phyloP scores from a whole-genome alignment of 2,329 filamentous ascomycete species.

The Claviceps pazoutovae region DNA sequence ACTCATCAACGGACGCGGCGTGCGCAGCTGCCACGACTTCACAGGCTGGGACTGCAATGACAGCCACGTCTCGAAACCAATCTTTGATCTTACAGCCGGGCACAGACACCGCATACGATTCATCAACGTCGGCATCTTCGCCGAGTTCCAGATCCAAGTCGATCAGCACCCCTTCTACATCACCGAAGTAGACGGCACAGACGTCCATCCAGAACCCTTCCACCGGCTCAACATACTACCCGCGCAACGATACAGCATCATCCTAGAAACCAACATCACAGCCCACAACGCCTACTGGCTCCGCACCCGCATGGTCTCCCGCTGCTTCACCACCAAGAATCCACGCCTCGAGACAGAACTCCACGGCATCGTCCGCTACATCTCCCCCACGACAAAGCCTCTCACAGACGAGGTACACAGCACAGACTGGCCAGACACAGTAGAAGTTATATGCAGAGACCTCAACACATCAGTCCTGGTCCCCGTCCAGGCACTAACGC shows the following conservation, averaged over 20 bases:
- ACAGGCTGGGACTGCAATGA: slow-evolving; percentile 30
- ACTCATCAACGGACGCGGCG: slow-evolving; percentile 43
- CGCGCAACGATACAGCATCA: slow-evolving; percentile 56
- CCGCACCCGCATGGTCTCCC: slow-evolving; percentile 34
- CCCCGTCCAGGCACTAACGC: slow-evolving; percentile 20
- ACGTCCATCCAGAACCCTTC: slow-evolving; percentile 44
- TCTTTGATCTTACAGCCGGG: slow-evolving; percentile 34
- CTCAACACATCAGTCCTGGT: slow-evolving; percentile 35
- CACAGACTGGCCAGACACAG: slow-evolving; percentile 34
- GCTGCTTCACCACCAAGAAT: slow-evolving; percentile 24
- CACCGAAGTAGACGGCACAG: slow-evolving; percentile 57
- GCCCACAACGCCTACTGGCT: slow-evolving; percentile 46
- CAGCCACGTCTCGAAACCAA: slow-evolving; percentile 22
- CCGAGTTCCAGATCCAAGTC: slow-evolving; percentile 57
- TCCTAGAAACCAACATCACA: slow-evolving; percentile 46
- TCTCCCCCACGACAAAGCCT: rapidly evolving
- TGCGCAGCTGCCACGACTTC: slow-evolving; percentile 22
- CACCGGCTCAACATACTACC: slow-evolving; percentile 52
- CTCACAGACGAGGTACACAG: slow-evolving; percentile 18
- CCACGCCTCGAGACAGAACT: slow-evolving; percentile 17
- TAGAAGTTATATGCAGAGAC: slow-evolving; percentile 36
- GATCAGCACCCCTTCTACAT: slow-evolving; percentile 52
- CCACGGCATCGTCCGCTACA: slow-evolving; percentile 19
- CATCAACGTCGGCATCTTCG: slow-evolving; percentile 57
- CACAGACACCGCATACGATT: slow-evolving; percentile 52